Conservation (phyloP, 306 rosid genomes). For the Cercis canadensis region DNA sequence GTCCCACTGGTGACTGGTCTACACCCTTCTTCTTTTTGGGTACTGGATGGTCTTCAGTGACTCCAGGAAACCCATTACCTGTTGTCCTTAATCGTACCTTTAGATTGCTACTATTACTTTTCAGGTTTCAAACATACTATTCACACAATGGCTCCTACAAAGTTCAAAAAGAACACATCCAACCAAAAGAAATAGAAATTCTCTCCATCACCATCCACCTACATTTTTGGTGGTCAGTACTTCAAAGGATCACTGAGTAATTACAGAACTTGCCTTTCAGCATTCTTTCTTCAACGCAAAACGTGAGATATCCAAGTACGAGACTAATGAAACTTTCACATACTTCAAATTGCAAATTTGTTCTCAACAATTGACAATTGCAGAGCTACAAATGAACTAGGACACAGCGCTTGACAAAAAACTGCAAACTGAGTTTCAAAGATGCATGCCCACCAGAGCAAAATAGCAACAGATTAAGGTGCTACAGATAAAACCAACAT, state of each 20-base stretch:
- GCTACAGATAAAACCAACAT: background rate
- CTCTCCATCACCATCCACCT: constrained; percentile 1
- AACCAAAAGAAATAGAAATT: constrained; percentile 1
- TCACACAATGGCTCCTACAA: constrained; percentile 30
- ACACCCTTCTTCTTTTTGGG: constrained; percentile 32
- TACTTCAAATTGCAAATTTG: background rate
- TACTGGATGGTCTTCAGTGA: constrained; percentile 31
- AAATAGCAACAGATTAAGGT: too few species aligned
- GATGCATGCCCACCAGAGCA: background rate
- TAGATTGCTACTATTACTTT: constrained; percentile 30
- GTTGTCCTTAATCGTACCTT: constrained; percentile 33
- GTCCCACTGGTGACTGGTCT: constrained; percentile 27
- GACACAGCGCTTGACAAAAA: background rate
- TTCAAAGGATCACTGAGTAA: background rate
- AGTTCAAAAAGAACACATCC: constrained; percentile 12
- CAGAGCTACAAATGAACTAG: background rate
- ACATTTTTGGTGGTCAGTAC: constrained; percentile 27
- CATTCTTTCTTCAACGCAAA: constrained; percentile 11
- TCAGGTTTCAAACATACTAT: constrained; percentile 38
- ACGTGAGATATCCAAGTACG: background rate
- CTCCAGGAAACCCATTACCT: constrained; percentile 25
- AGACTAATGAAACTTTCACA: background rate
- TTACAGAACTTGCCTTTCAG: constrained; percentile 23
- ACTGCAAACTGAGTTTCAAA: background rate
- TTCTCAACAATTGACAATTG: background rate